Conservation (phyloP, 1,284 basidiomycete genomes). For the Dichomitus squalens region DNA sequence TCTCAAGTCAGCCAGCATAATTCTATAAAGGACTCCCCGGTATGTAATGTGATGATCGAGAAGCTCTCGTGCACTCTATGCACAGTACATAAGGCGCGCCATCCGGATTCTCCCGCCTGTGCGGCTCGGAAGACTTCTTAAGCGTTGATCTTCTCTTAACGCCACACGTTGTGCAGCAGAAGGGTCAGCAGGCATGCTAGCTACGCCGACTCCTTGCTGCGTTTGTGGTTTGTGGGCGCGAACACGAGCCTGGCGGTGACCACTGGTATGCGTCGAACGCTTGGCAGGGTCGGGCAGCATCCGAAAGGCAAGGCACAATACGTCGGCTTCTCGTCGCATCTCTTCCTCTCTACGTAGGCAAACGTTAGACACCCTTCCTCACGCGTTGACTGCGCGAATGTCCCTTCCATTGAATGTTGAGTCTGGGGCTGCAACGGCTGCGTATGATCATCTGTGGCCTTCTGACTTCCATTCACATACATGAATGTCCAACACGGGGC, state of each 20-base stretch:
- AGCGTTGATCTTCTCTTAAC: constrained; percentile 15
- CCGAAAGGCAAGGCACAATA: neutral
- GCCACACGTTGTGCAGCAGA: constrained; percentile 1
- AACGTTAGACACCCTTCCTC: neutral
- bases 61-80: neutral
- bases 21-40: too few species aligned
- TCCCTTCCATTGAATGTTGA: neutral
- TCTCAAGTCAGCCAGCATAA: neutral
- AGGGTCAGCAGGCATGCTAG: neutral
- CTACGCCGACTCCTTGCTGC: constrained; percentile 3
- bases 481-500: neutral
- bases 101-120: neutral
- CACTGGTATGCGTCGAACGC: neutral
- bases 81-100: neutral
- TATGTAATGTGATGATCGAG: too few species aligned
- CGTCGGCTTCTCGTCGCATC: neutral
- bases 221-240: neutral
- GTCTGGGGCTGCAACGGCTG: neutral
- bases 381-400: neutral
- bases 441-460: neutral
- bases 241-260: neutral
- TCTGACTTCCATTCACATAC: constrained; percentile 1
- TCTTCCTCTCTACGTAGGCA: neutral
- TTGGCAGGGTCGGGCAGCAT: neutral
- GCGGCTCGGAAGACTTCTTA: neutral